Evolutionary conservation across 352 stramenopile species (phyloP).

Genomic region (Globisporangium okanoganense): DNA sequence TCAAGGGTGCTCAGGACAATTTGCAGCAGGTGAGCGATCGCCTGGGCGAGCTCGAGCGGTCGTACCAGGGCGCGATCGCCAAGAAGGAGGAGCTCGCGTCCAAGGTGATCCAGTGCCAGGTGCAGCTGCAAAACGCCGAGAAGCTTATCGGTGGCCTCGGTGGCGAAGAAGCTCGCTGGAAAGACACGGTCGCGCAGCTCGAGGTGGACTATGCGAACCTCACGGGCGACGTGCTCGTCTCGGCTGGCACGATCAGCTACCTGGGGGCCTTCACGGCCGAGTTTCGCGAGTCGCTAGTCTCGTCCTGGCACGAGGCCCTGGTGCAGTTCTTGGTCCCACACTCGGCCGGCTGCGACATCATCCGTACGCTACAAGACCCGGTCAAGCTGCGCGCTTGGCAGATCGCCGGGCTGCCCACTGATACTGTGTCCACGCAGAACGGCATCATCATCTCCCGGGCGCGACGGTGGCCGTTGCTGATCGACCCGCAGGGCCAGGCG

Average conservation of each 20-base stretch:
- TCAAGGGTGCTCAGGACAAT: slow-evolving; percentile 52
- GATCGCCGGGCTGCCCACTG: slow-evolving; percentile 81
- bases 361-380: slow-evolving; percentile 81
- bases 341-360: slow-evolving; percentile 82
- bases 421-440: slow-evolving; percentile 92
- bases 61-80: slow-evolving; percentile 75
- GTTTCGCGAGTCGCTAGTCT: slow-evolving; percentile 73
- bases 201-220: slow-evolving; percentile 75
- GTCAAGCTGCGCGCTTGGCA: slow-evolving; percentile 88
- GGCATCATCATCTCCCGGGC: slow-evolving; percentile 89
- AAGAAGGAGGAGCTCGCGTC: slow-evolving; percentile 90
- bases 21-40: slow-evolving; percentile 85
- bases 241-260: slow-evolving; percentile 85
- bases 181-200: slow-evolving; percentile 74
- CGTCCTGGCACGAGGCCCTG: slow-evolving; percentile 62
- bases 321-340: slow-evolving; percentile 62
- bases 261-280: slow-evolving; percentile 83
- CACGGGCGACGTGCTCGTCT: slow-evolving; percentile 84
- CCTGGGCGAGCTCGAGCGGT: slow-evolving; percentile 79
- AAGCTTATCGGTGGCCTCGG: slow-evolving; percentile 78
- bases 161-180: slow-evolving; percentile 84
- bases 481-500: slow-evolving; percentile 90
- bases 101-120: slow-evolving; percentile 88
- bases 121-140: slow-evolving; percentile 88
- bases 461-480: slow-evolving; percentile 85